Base-by-base conservation (phyloP, 129 eudicot species). In the Heracleum sosnowskyi region DNA sequence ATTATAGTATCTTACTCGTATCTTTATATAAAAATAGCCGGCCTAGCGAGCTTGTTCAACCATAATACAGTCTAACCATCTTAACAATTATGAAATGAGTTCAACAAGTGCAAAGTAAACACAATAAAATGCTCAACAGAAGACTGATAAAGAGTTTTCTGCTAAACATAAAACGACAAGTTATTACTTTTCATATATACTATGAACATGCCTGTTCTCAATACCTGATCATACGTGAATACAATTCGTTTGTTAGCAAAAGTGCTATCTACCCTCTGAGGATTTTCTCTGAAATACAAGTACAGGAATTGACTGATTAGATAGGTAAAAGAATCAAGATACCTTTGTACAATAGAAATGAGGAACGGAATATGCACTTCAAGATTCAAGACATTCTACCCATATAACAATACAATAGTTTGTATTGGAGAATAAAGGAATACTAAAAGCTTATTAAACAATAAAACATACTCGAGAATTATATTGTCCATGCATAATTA, bases 201-300 rank as follows among this genome's bases (percentile, higher is more conserved):
- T 5, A n/a, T 41, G 22, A 39, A 8, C 53, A n/a, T 18, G 20
- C 44, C 26, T 44, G 34, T 28, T 39, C 77, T 15, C 8, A 41
- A 26, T 86, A 96, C 99, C 97, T 96, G 99, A 82, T 96, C 99
- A 82, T 92, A 92, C 1, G 97, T 87, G 85, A 96, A 96, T 82
- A 88, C 85, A 79, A 89, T 92, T 69, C 99, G 84, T 83, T 96
- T 96, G 80, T 85, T 96, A 42, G 99, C 91, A 78, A 89, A 87
- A 36, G 77, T 84, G 66, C 87, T 85, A 74, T 96, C 99, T 79
- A 96, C 89, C 85, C 99, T 86, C 84, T 96, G 99, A n/a, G 99
- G 97, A 74, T 96, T 96, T 41, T 83, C 99, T 87, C 99, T 95
- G 91, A 78, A 46, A 87, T 46, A 49, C 29, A 57, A 72, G 79